Evolutionary conservation across 2,329 filamentous ascomycete genomes (phyloP).

Genomic region (Paraconiothyrium sp.): DNA sequence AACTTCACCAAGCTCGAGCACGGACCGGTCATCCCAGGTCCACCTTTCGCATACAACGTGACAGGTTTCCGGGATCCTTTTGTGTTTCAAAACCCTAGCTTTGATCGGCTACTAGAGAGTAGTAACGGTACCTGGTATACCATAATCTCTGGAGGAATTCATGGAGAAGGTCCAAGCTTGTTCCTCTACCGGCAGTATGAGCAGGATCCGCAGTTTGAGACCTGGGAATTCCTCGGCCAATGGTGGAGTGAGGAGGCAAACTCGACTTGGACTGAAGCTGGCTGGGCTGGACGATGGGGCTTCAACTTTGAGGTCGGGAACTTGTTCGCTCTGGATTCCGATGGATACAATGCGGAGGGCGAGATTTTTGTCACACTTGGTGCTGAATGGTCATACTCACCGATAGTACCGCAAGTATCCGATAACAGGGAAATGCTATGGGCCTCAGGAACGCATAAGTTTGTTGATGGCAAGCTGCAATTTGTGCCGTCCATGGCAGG

Average conservation of each 20-base stretch:
- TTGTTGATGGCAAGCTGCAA: constrained; percentile 34
- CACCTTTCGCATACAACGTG: constrained; percentile 54
- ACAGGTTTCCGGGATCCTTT: constrained; percentile 57
- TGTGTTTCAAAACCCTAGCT: constrained; percentile 51
- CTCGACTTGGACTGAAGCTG: constrained; percentile 31
- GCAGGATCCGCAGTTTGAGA: constrained; percentile 47
- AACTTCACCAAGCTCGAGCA: constrained; percentile 54
- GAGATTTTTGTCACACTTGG: constrained; percentile 55
- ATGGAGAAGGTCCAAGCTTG: constrained; percentile 49
- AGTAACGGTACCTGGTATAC: constrained; percentile 50
- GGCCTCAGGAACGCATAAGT: constrained; percentile 50
- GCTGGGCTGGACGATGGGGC: constrained; percentile 36
- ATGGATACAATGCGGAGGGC: constrained; percentile 53
- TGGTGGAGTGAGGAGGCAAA: constrained; percentile 54
- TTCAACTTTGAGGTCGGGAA: constrained; percentile 60
- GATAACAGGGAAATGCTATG: constrained; percentile 55
- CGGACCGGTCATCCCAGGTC: constrained; percentile 51
- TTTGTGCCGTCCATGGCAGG: constrained; percentile 56
- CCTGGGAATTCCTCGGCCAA: constrained; percentile 50
- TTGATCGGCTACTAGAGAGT: constrained; percentile 50
- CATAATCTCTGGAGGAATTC: constrained; percentile 53
- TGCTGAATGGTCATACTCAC: constrained; percentile 55
- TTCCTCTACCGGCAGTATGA: constrained; percentile 54
- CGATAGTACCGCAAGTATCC: constrained; percentile 52
- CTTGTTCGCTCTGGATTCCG: constrained; percentile 52